Evolutionary conservation across 73 alveolate species (phyloP), one percentile per base, ranked within the genome.

Genomic region (Blepharisma japonicum): DNA sequence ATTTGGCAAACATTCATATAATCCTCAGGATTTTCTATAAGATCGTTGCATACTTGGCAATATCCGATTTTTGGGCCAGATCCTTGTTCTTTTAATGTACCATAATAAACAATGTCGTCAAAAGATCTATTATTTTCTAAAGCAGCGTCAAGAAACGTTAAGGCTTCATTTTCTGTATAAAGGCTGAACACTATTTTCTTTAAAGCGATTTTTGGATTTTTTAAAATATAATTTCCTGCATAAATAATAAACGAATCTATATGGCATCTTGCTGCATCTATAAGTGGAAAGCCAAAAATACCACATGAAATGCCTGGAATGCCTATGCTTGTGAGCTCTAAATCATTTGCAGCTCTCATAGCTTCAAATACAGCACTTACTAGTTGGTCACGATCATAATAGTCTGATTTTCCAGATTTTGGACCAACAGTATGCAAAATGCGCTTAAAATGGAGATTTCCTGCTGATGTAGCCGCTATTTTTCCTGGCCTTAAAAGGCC

Each of bases 381-480:
- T 20, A 85, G 77, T 27, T 25, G 61, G 32, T 80, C 79, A 8
- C 55, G n/a, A 46, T 80, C 89, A 27, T 54, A 46, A 25, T 46
- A 25, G 51, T 67, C 8, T 6, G 89, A 91, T 23, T 80, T 77
- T 18, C 81, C 77, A 71, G 90, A 79, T 6, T 87, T 72, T 48
- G 98, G 98, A 7, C 98, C 98, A 55, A 89, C 97, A 48, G 98
- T 91, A 76, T 91, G 97, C 14, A 61, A 18, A 9, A 61, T 61
- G 11, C 0, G 2, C 6, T 5, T 61, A 3, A n/a, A 61, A 14
- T 0, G 74, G 23, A 61, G 74, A 2, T 25, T 25, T 14, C 46
- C 38, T 18, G 74, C 38, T 14, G 47, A 8, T 2, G 74, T 61
- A 2, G 0, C 2, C 0, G 5, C 47, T 14, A 61, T 25, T 20